phyloP scores from a whole-genome alignment of 805 yeast genomes.

The Wickerhamomyces rabaulensis region DNA sequence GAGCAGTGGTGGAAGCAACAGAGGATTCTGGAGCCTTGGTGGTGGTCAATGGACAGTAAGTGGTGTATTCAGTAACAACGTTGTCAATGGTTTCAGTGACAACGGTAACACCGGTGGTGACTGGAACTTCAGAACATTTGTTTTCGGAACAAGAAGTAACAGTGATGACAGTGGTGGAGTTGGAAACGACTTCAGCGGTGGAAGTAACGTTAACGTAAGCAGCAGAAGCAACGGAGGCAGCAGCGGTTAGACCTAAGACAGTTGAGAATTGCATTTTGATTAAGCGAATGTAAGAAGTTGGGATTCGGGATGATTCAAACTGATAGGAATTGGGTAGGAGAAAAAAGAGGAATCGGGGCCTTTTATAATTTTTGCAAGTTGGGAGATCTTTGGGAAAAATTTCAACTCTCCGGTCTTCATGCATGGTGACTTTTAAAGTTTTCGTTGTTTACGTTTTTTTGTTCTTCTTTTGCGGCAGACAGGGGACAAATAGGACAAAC shows the following conservation, averaged over 20 bases:
- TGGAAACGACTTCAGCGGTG: constrained; percentile 1
- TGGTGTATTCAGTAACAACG: constrained; percentile 11
- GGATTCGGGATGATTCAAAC: constrained; percentile 7
- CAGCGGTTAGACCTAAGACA: constrained; percentile 24
- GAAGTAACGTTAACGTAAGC: constrained; percentile 19
- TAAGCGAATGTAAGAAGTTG: constrained; percentile 27
- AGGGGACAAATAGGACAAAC: background rate
- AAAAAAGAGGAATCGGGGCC: background rate
- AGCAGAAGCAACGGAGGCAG: constrained; percentile 25
- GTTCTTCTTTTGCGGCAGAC: background rate
- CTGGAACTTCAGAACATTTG: constrained; percentile 7
- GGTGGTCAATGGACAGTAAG: constrained; percentile 12
- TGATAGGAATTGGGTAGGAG: background rate
- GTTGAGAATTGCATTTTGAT: constrained; percentile 31
- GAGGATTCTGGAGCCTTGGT: constrained; percentile 6
- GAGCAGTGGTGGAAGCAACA: constrained; percentile 8
- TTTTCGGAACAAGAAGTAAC: constrained; percentile 13
- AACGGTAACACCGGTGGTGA: constrained; percentile 14
- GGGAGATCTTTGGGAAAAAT: background rate
- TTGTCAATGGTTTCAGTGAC: constrained; percentile 6
- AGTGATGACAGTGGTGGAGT: constrained; percentile 9
- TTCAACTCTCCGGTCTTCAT: background rate
- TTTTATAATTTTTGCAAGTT: constrained; percentile 5
- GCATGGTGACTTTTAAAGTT: background rate
- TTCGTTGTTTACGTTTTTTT: background rate